These are phyloP conservation scores for Singerocomus inundabilis DNA, from an alignment of 1,284 basidiomycete genomes.

Conservation along the genomic window DNA sequence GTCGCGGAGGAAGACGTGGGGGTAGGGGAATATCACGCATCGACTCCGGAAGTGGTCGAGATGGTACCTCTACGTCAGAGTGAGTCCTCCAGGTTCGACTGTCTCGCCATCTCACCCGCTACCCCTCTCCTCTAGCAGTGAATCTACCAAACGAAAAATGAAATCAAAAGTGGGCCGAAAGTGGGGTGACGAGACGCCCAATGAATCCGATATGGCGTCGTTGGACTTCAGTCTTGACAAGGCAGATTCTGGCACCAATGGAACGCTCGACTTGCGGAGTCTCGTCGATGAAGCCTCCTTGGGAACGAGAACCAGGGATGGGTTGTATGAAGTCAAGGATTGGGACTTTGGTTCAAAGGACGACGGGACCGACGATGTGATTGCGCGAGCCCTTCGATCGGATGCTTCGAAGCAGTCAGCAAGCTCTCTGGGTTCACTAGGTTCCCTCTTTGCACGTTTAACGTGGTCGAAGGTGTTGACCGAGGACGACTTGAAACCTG, in stretches of 20 bases:
- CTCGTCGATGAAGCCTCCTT: constrained; percentile 79
- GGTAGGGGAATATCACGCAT: constrained; percentile 51
- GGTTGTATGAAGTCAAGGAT: constrained; percentile 92
- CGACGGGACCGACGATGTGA: constrained; percentile 53
- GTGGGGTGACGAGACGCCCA: constrained; percentile 84
- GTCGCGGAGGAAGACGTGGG: constrained; percentile 58
- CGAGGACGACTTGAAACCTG: constrained; percentile 82
- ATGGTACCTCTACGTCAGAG: constrained; percentile 66
- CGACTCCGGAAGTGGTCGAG: constrained; percentile 57
- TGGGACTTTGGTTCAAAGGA: constrained; percentile 68
- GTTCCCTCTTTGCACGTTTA: constrained; percentile 78
- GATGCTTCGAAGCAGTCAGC: constrained; percentile 37
- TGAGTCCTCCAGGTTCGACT: constrained; percentile 48
- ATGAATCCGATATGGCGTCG: constrained; percentile 83
- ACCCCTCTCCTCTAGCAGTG: constrained; percentile 49
- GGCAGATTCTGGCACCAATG: constrained; percentile 32
- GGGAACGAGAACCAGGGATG: constrained; percentile 78
- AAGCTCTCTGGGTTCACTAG: constrained; percentile 62
- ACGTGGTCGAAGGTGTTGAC: constrained; percentile 85
- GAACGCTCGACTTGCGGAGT: constrained; percentile 52
- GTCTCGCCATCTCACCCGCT: constrained; percentile 3
- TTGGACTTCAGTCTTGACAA: constrained; percentile 80
- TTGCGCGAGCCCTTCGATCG: constrained; percentile 53
- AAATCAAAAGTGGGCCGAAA: constrained; percentile 83
- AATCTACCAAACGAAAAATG: constrained; percentile 57